A percentile compares a stretch with the other conserved stretches of the same genome.
Evolutionary conservation across 768 basidiomycete genomes (phyloP).

Genomic region (Pleurotus djamor): DNA sequence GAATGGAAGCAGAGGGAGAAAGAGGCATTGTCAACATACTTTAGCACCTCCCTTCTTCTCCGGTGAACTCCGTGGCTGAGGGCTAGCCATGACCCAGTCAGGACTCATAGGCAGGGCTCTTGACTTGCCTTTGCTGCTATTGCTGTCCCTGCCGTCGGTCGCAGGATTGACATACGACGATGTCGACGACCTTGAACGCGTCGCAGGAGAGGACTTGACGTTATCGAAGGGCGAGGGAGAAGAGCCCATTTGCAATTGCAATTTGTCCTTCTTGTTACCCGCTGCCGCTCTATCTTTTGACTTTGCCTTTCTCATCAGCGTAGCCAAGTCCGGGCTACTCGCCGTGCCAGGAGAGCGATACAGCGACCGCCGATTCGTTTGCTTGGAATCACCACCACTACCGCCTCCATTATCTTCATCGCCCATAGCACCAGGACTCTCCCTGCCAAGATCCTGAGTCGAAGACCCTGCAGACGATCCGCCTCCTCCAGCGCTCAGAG

Average conservation of each 20-base stretch:
- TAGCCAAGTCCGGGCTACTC: constrained; percentile 89
- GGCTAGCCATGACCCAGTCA: constrained; percentile 49
- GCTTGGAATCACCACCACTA: constrained; percentile 59
- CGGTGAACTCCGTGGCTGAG: constrained; percentile 35
- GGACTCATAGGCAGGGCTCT: constrained; percentile 20
- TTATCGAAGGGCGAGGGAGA: constrained; percentile 23
- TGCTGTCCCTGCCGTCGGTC: constrained; percentile 16
- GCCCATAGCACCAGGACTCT: constrained; percentile 25
- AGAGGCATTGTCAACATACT: constrained; percentile 30
- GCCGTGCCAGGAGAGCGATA: constrained; percentile 88
- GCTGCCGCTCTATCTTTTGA: constrained; percentile 51
- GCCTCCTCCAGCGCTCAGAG: neutral
- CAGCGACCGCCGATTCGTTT: constrained; percentile 79
- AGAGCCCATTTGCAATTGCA: constrained; percentile 17
- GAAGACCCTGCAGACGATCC: constrained; percentile 30
- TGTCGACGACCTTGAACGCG: constrained; percentile 42
- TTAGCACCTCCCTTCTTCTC: constrained; percentile 47
- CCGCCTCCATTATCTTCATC: constrained; percentile 57
- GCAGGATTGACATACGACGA: constrained; percentile 23
- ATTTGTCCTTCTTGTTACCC: constrained; percentile 28
- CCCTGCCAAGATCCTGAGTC: constrained; percentile 37
- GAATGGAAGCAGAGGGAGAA: neutral
- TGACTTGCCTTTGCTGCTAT: constrained; percentile 33
- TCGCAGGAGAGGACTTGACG: constrained; percentile 31
- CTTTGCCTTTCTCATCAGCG: constrained; percentile 81